Base-by-base conservation (phyloP, 306 rosid genomes). In the Comarum palustre region DNA sequence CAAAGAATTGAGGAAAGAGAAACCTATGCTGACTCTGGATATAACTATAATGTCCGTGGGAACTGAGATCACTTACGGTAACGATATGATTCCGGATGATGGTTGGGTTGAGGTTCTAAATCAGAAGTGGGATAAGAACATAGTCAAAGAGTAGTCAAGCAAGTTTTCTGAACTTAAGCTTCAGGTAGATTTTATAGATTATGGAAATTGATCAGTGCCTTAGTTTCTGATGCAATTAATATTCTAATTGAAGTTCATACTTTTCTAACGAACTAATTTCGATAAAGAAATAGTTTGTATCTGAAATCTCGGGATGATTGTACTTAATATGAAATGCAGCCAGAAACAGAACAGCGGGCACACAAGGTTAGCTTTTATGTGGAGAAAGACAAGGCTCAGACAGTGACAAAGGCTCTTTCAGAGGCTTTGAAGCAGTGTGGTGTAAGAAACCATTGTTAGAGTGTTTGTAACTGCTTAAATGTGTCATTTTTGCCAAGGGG, bases 21-120 rank as follows among this genome's bases (percentile, higher is more conserved):
- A 89, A 83, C 99, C 99, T 69, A 85, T 95, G 97, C 81, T 95
- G 77, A 95, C 96, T 65, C 99, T 96, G 2, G 97, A 95, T 82
- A 90, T 95, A 79, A 80, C 96, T 36, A 90, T 91, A 69, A 90
- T 87, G 96, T 95, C 99, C 42, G 99, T 95, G 54, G 99, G 99
- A 66, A 95, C 99, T 45, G 99, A 95, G 93, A 95, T 95, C 79
- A 91, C 97, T 43, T 95, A 91, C 74, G 96, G 97, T 9, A 86
- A 74, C 55, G 52, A 81, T 4, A 88, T 95, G 99, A 86, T 85
- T 50, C 96, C 96, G 0, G 99, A 94, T 80, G 85, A 85, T 41
- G 97, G 97, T 25, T 94, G 99, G 99, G 87, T 83, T 79, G 87
- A 90, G 79, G n/a, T 72, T 81, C 75, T 94, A 76, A 91, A 88